Evolutionary conservation across 192 early-diverging fungal species (phyloP), one percentile per base, ranked within the genome.

Genomic region (Linnemannia schmuckeri): DNA sequence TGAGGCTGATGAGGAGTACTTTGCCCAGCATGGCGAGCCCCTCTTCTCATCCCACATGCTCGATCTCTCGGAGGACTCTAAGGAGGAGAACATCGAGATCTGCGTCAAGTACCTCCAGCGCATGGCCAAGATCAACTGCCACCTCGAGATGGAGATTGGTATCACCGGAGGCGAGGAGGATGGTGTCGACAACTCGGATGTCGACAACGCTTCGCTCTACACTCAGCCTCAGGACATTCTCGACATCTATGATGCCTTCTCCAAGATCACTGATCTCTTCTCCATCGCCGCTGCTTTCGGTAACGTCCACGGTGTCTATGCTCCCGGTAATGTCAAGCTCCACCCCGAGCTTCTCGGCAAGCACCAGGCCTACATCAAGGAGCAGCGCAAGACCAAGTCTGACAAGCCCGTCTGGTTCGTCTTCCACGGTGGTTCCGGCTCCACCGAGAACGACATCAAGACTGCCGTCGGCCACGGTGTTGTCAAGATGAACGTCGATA

Each of bases 401-500:
- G 89, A 93, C 82, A 95, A 96, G 88, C 98, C 98, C 42, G 94
- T 99, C 79, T 96, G 91, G 91, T 97, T 99, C 79, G 98, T 99
- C 79, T 99, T 99, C 96, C 98, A 99, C 93, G 98, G 98, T 83
- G 98, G 98, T 79, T 98, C 97, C 24, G 98, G 98, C 72, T 96
- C 95, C 55, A 92, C 94, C 74, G 89, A 92, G 78, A 76, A 93
- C 18, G 96, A 97, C 85, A 97, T 97, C 89, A 80, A 93, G 91
- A 94, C 94, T 24, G 96, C 96, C 68, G 96, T 97, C 52, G 47
- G 71, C 69, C 82, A 93, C 89, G 96, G 98, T 88, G 97, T 98
- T 40, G 93, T 99, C 91, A 99, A 99, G 96, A 99, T 99, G 98
- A 99, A 99, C 93, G 96, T 99, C 89, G 98, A 99, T 88, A 99